Percentiles rank a stretch among this genome's conserved stretches.
Evolutionary conservation across 2,329 filamentous ascomycete species (phyloP).

Genomic region (Zelopaecilomyces penicillatus): DNA sequence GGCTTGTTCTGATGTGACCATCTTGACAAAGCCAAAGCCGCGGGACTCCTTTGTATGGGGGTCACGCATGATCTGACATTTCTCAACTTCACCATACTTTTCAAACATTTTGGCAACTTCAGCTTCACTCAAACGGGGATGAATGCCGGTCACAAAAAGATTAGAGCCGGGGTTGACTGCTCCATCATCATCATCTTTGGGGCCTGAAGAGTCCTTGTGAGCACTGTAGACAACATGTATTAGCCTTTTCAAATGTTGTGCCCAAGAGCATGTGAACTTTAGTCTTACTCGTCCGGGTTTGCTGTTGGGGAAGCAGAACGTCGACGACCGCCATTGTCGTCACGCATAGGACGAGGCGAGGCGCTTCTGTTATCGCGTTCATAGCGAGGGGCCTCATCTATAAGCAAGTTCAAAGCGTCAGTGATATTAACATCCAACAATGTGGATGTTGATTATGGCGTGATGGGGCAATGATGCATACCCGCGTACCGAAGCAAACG

Average conservation of each 20-base stretch:
- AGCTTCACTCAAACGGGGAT: conserved; percentile 79
- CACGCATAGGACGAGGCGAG: conserved; percentile 52
- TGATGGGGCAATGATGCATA: conserved; percentile 5
- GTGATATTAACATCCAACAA: neutral
- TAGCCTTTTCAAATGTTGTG: too few relatives aligned
- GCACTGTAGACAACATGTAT: conserved; percentile 22
- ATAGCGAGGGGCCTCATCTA: conserved; percentile 58
- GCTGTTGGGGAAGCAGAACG: conserved; percentile 54
- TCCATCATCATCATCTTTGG: conserved; percentile 61
- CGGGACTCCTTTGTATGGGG: conserved; percentile 97
- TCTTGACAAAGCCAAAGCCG: conserved; percentile 98
- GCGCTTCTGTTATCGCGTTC: conserved; percentile 59
- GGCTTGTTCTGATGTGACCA: conserved; percentile 89
- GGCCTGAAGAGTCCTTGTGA: conserved; percentile 45
- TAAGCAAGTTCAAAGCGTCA: neutral
- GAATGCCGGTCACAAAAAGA: conserved; percentile 96
- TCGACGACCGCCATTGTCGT: conserved; percentile 51
- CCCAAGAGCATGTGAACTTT: neutral
- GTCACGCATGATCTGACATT: conserved; percentile 99
- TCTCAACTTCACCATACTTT: conserved; percentile 98
- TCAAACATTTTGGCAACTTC: conserved; percentile 94
- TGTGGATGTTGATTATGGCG: neutral
- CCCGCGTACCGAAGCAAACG: conserved; percentile 5
- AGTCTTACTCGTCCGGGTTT: conserved; percentile 28
- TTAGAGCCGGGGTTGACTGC: conserved; percentile 92